Conservation (phyloP, 805 yeast species). For the Maudiozyma bulderi region DNA sequence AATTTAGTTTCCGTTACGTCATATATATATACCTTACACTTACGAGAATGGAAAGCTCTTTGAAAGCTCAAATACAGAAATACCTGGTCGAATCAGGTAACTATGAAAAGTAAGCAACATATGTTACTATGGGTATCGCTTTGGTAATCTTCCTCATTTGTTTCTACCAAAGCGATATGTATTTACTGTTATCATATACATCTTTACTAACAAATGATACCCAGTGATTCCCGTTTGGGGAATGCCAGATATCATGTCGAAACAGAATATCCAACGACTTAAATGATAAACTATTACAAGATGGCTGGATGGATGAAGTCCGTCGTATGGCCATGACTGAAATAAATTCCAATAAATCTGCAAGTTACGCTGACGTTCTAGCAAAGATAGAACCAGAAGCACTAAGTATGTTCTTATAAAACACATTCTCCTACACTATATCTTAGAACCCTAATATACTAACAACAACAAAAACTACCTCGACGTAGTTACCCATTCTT, state of each 20-base stretch:
- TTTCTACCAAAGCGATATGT: no score
- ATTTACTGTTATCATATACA: neutral
- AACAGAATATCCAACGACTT: conserved; percentile 48
- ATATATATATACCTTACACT: neutral
- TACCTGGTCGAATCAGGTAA: conserved; percentile 69
- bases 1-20: no score
- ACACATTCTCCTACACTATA: neutral
- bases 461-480: neutral
- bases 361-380: conserved; percentile 45
- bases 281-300: conserved; percentile 54
- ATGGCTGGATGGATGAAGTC: conserved; percentile 82
- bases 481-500: neutral
- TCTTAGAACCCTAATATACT: neutral
- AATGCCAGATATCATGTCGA: no score
- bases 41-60: conserved; percentile 8
- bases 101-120: conserved; percentile 45
- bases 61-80: conserved; percentile 56
- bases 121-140: neutral
- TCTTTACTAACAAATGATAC: conserved; percentile 3
- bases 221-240: no score
- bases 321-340: conserved; percentile 46
- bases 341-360: conserved; percentile 32
- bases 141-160: neutral
- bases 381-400: conserved; percentile 55
- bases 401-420: conserved; percentile 33